Conservation (phyloP, 1,139 yeast species). For the Pichiaceae sp. region DNA sequence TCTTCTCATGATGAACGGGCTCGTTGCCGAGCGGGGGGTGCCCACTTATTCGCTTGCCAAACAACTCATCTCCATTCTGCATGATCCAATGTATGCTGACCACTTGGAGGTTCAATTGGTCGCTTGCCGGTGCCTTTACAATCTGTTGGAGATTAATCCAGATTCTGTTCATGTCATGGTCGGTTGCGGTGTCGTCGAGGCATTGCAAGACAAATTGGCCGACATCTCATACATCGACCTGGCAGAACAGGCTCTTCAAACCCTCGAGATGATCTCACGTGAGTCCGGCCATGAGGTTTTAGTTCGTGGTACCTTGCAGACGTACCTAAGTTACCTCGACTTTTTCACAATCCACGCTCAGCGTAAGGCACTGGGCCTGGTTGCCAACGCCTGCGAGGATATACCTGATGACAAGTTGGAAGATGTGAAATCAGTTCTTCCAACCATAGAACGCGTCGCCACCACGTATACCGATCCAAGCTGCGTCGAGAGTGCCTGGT, state of each 20-base stretch:
- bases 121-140: slow-evolving; percentile 80
- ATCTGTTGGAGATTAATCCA: slow-evolving; percentile 68
- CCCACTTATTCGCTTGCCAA: slow-evolving; percentile 54
- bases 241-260: slow-evolving; percentile 85
- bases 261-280: slow-evolving; percentile 61
- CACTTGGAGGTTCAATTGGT: slow-evolving; percentile 75
- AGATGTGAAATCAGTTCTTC: slow-evolving; percentile 50
- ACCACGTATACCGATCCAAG: slow-evolving; percentile 48
- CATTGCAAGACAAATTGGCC: slow-evolving; percentile 54
- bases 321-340: slow-evolving; percentile 71
- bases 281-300: slow-evolving; percentile 44
- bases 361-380: slow-evolving; percentile 68
- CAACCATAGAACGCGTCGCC: slow-evolving; percentile 54
- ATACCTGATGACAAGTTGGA: slow-evolving; percentile 37
- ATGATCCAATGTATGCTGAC: slow-evolving; percentile 48
- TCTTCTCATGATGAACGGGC: slow-evolving; percentile 54
- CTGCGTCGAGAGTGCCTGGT: slow-evolving; percentile 65
- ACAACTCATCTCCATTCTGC: slow-evolving; percentile 51
- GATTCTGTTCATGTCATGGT: slow-evolving; percentile 61
- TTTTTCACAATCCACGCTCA: slow-evolving; percentile 89
- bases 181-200: slow-evolving; percentile 57
- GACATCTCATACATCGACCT: slow-evolving; percentile 83
- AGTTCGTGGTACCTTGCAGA: slow-evolving; percentile 52
- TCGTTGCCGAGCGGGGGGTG: slow-evolving; percentile 53
- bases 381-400: slow-evolving; percentile 64